Evolutionary conservation across 78 protist species (phyloP).

Genomic region (Cavenderia fasciculata): DNA sequence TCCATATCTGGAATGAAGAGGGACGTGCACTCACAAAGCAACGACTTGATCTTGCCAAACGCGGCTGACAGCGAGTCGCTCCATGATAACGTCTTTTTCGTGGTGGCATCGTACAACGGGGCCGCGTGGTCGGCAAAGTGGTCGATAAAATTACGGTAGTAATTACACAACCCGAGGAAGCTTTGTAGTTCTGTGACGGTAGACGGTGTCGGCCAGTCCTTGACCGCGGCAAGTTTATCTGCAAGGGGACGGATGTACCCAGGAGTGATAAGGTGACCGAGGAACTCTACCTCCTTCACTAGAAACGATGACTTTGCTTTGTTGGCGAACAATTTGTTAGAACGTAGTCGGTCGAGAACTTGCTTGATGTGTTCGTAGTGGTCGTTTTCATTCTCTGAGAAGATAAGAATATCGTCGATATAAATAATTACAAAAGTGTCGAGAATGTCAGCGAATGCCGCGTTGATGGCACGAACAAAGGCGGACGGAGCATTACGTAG

Average conservation of each 20-base stretch:
- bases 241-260: background rate
- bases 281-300: background rate
- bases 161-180: background rate
- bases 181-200: background rate
- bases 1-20: background rate
- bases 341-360: background rate
- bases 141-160: background rate
- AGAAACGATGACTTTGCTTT: background rate
- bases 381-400: background rate
- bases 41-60: background rate
- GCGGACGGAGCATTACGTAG: constrained; percentile 22
- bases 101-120: background rate
- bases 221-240: background rate
- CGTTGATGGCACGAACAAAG: background rate
- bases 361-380: background rate
- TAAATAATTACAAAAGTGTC: background rate
- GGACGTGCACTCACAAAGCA: background rate
- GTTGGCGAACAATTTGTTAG: background rate
- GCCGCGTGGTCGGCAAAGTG: no score
- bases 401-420: constrained; percentile 64
- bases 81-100: background rate
- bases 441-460: background rate
- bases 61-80: background rate
- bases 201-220: background rate
- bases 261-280: background rate